phyloP scores from a whole-genome alignment of 2,329 filamentous ascomycete species.

The Acarospora socialis region DNA sequence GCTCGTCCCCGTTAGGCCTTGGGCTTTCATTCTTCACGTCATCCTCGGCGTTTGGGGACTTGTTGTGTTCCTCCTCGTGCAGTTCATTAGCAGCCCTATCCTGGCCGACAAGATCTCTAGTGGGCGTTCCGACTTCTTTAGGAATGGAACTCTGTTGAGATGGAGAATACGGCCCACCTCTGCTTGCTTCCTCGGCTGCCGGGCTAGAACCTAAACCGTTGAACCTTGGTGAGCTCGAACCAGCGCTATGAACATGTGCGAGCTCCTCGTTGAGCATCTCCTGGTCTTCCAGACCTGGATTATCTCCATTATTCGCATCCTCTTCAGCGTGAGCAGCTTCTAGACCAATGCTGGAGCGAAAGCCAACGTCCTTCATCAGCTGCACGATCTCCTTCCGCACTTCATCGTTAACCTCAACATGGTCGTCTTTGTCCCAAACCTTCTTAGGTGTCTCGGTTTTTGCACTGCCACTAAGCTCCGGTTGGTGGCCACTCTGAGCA shows the following conservation, averaged over 20 bases:
- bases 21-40: too few species aligned
- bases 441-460: neutral
- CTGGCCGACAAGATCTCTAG: too few species aligned
- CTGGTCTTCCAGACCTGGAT: conserved; percentile 15
- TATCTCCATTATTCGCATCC: conserved; percentile 12
- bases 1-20: too few species aligned
- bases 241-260: conserved; percentile 12
- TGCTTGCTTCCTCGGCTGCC: conserved; percentile 7
- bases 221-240: conserved; percentile 21
- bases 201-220: conserved; percentile 21
- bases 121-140: too few species aligned
- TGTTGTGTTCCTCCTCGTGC: too few species aligned
- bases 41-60: too few species aligned
- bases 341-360: conserved; percentile 31
- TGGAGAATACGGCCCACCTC: too few species aligned
- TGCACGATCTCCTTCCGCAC: conserved; percentile 28
- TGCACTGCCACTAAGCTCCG: too few species aligned
- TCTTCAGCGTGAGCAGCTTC: too few species aligned
- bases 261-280: conserved; percentile 19
- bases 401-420: conserved; percentile 21
- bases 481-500: conserved; percentile 21
- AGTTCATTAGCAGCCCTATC: too few species aligned
- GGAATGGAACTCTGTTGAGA: too few species aligned
- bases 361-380: conserved; percentile 36
- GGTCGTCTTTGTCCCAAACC: neutral